These are phyloP conservation scores for Ballota nigra DNA, from an alignment of 257 asterid genomes.

Conservation along the genomic window DNA sequence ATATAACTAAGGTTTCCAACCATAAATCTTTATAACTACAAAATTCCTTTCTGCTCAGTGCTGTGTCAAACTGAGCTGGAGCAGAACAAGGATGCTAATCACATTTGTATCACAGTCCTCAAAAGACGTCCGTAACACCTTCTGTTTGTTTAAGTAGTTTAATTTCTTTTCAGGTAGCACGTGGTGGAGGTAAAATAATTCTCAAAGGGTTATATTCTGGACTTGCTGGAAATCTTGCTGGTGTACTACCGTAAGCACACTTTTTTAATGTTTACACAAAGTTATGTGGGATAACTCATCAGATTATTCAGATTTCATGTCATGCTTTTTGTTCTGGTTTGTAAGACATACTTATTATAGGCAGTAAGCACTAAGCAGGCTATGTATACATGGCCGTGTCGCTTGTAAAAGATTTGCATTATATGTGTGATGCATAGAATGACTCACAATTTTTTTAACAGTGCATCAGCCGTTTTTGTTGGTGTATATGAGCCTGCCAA, in stretches of 20 bases:
- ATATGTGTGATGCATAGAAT: conserved; percentile 10
- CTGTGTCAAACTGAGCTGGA: conserved; percentile 9
- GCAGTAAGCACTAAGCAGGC: neutral
- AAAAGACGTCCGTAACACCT: neutral
- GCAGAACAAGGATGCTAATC: conserved; percentile 12
- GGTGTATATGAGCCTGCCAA: conserved; percentile 98
- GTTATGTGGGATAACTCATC: neutral
- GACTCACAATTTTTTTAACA: conserved; percentile 33
- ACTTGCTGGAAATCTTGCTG: conserved; percentile 92
- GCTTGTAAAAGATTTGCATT: neutral
- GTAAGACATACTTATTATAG: neutral
- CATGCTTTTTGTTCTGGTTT: neutral
- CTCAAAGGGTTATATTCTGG: conserved; percentile 94
- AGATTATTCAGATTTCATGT: neutral
- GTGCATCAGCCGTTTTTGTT: conserved; percentile 95
- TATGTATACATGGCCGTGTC: neutral
- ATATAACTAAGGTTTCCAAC: too few species aligned
- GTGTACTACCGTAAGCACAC: conserved; percentile 90
- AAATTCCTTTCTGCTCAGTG: conserved; percentile 8
- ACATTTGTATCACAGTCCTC: conserved; percentile 6
- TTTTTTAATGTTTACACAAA: conserved; percentile 1
- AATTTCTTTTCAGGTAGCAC: conserved; percentile 67
- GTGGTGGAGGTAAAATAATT: conserved; percentile 83
- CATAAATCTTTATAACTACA: neutral
- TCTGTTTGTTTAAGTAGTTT: conserved; percentile 14